phyloP scores from a whole-genome alignment of 2,329 filamentous ascomycete species.

The Pochonia chlamydosporia region DNA sequence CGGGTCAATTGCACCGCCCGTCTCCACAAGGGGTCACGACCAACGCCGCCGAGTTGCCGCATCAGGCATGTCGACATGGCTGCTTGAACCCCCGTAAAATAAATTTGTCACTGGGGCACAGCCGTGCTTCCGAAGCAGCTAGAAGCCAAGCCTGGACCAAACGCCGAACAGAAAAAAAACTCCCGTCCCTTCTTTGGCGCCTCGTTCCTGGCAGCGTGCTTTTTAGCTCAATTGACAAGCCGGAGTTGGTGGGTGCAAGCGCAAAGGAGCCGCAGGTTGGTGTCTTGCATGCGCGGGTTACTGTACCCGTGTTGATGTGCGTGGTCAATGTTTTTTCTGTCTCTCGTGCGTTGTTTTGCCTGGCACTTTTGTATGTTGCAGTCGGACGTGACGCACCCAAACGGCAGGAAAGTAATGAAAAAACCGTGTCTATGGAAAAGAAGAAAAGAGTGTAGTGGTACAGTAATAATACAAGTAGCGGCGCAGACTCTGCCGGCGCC shows the following conservation, averaged over 20 bases:
- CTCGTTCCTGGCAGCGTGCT: no score
- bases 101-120: neutral
- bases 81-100: neutral
- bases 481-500: neutral
- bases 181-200: neutral
- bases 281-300: neutral
- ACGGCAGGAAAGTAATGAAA: neutral
- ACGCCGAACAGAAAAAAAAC: no score
- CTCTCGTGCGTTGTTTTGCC: neutral
- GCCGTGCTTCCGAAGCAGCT: neutral
- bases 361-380: neutral
- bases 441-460: neutral
- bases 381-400: neutral
- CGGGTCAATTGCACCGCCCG: conserved; percentile 7
- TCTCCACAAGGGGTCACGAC: conserved; percentile 8
- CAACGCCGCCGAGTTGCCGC: conserved; percentile 11
- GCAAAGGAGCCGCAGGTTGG: no score
- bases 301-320: neutral
- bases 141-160: no score
- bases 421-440: neutral
- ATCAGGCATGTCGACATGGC: conserved; percentile 13
- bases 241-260: no score
- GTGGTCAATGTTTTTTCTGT: neutral
- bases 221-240: neutral
- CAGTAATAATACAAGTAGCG: neutral